Evolutionary conservation across 2,329 filamentous ascomycete species (phyloP).

Genomic region (Xylaria sp.): DNA sequence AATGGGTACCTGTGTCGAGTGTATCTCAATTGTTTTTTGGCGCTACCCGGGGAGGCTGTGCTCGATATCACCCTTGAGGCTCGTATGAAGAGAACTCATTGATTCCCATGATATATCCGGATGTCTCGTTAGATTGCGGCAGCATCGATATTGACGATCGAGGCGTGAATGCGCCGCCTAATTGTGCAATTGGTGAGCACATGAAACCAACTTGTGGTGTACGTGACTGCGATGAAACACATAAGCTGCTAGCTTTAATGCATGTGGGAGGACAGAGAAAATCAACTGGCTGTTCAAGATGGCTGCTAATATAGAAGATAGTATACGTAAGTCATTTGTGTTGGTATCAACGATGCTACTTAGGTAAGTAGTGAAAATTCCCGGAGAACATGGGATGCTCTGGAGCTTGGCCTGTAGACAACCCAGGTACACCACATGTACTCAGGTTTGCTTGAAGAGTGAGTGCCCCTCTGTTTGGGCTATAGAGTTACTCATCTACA

Average conservation of each 20-base stretch:
- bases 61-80: conserved; percentile 5
- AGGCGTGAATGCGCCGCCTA: neutral
- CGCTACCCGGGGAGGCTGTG: conserved; percentile 4
- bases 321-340: neutral
- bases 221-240: conserved; percentile 23
- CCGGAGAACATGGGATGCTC: too few relatives aligned
- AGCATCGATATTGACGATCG: neutral
- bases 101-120: neutral
- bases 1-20: conserved; percentile 1
- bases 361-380: too few relatives aligned
- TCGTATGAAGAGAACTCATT: conserved; percentile 13
- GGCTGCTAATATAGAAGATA: neutral
- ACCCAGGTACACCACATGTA: too few relatives aligned
- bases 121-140: neutral
- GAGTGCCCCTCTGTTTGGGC: conserved; percentile 2
- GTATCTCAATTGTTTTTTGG: neutral
- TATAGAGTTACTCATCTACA: too few relatives aligned
- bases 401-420: too few relatives aligned
- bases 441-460: too few relatives aligned
- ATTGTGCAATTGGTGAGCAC: neutral
- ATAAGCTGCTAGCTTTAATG: conserved; percentile 1
- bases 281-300: neutral
- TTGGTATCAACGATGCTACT: too few relatives aligned
- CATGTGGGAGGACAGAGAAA: conserved; percentile 8
- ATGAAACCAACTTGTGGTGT: conserved; percentile 5